Evolutionary conservation across 2,329 filamentous ascomycete species (phyloP).

Genomic region (Aspergillus tanneri): DNA sequence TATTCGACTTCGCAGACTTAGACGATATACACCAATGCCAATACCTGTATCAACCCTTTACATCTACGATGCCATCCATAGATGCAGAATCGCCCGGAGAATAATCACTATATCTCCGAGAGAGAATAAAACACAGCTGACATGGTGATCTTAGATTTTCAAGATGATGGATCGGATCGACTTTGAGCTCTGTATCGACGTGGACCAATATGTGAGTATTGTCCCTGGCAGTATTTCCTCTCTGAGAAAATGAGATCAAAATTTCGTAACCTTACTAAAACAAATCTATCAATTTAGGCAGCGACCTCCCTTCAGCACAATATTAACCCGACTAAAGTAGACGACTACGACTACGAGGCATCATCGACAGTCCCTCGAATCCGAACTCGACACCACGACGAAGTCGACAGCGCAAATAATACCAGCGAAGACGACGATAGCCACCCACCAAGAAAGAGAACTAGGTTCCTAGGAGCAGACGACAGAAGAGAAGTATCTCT

Average conservation of each 20-base stretch:
- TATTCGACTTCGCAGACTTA: too few relatives aligned
- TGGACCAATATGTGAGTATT: slow-evolving; percentile 17
- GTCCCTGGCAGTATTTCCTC: neutral
- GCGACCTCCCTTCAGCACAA: neutral
- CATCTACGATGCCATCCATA: too few relatives aligned
- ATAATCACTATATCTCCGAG: neutral
- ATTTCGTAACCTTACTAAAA: neutral
- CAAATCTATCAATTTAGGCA: neutral
- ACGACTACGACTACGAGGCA: neutral
- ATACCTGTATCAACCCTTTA: neutral
- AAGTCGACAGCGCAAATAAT: neutral
- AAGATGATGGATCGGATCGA: slow-evolving; percentile 22
- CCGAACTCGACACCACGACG: neutral
- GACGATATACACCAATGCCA: too few relatives aligned
- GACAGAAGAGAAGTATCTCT: neutral
- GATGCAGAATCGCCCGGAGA: too few relatives aligned
- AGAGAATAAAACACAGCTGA: neutral
- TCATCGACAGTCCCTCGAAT: neutral
- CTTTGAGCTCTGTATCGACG: slow-evolving; percentile 20
- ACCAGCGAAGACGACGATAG: neutral
- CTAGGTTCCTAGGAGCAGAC: neutral
- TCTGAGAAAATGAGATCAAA: neutral
- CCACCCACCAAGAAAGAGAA: neutral
- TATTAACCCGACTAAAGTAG: neutral
- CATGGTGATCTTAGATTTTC: neutral